Conservation (phyloP, 352 stramenopile genomes). For the Phytophthora sojae region DNA sequence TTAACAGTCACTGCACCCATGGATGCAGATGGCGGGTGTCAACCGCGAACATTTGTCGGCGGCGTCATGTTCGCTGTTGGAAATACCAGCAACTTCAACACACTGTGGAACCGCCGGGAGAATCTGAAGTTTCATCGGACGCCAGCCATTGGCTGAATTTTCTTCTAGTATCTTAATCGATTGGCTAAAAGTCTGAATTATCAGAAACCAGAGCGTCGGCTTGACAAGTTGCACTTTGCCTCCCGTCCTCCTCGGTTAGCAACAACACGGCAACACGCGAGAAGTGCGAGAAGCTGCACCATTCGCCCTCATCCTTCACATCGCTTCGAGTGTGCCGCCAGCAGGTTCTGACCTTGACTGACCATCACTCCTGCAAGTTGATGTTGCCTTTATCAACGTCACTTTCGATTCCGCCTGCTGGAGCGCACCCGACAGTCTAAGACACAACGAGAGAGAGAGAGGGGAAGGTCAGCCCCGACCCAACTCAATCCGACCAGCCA, state of each 20-base stretch:
- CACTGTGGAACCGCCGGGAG: slow-evolving; percentile 28
- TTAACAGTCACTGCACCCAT: not conserved
- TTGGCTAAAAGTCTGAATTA: slow-evolving; percentile 19
- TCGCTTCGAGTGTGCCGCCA: not conserved
- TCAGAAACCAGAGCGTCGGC: not conserved
- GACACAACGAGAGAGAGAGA: not conserved
- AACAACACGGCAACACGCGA: not conserved
- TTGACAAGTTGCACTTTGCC: slow-evolving; percentile 16
- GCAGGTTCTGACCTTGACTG: slow-evolving; percentile 4
- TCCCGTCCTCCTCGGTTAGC: not conserved
- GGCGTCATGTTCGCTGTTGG: slow-evolving; percentile 59
- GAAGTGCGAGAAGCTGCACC: slow-evolving; percentile 1
- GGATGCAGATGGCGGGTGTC: not conserved
- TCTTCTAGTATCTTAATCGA: not conserved
- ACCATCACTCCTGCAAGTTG: slow-evolving; percentile 31
- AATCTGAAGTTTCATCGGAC: slow-evolving; percentile 21
- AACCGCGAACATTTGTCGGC: slow-evolving; percentile 52
- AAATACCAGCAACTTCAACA: slow-evolving; percentile 55
- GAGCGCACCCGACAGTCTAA: not conserved
- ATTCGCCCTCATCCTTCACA: not conserved
- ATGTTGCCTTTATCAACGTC: slow-evolving; percentile 22
- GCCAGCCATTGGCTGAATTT: not conserved
- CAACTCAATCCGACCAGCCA: not conserved
- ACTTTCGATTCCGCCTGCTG: slow-evolving; percentile 24
- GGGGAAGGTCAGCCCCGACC: not conserved